These are phyloP conservation scores for Ophiocordyceps camponoti-saundersi DNA, from an alignment of 2,329 filamentous ascomycete genomes.

Conservation along the genomic window DNA sequence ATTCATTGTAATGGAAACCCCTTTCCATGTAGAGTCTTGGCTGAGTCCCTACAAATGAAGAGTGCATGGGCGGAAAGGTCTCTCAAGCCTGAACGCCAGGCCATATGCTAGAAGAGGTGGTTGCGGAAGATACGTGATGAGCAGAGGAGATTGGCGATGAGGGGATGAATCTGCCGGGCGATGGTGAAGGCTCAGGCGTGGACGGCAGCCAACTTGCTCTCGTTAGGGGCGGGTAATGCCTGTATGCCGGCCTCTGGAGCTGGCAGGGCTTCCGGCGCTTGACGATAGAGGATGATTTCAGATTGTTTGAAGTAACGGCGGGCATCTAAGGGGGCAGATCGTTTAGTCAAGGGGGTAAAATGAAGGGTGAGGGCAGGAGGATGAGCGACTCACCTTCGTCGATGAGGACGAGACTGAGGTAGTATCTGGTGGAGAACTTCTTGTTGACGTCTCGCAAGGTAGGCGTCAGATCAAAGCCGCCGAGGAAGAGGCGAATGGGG, in stretches of 20 bases:
- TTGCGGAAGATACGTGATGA: not conserved
- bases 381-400: conserved; percentile 54
- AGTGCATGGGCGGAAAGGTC: not conserved
- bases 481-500: conserved; percentile 89
- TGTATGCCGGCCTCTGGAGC: conserved; percentile 19
- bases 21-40: not conserved
- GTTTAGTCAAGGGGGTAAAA: conserved; percentile 2
- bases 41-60: not conserved
- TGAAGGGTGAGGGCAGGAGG: not conserved
- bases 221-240: conserved; percentile 22
- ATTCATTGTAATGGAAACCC: not conserved
- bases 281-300: conserved; percentile 91
- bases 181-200: conserved; percentile 5
- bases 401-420: conserved; percentile 87
- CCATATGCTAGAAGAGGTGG: not conserved
- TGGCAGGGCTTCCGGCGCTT: conserved; percentile 40
- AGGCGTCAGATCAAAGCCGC: conserved; percentile 91
- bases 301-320: conserved; percentile 98
- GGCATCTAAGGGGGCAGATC: conserved; percentile 45
- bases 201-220: conserved; percentile 26
- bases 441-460: conserved; percentile 99
- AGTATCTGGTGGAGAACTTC: conserved; percentile 97
- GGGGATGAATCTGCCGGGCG: not conserved
- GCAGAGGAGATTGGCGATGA: conserved; percentile 6
- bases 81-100: not conserved